Conservation (phyloP, 2,329 filamentous ascomycete species). For the Pseudogymnoascus sp. region DNA sequence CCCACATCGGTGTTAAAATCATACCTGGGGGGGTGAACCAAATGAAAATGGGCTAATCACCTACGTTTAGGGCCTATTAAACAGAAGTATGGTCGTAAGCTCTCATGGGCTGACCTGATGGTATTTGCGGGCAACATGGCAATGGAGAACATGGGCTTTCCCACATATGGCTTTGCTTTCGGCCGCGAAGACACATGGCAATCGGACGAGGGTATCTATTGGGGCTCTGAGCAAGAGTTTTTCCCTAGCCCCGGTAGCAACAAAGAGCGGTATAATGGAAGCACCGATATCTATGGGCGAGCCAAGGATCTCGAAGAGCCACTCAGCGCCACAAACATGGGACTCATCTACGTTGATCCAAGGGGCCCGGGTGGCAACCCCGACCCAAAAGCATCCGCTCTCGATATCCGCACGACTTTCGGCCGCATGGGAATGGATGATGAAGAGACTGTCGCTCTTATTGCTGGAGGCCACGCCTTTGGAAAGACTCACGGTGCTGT, state of each 20-base stretch:
- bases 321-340: constrained; percentile 50
- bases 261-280: constrained; percentile 46
- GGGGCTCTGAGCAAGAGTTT: constrained; percentile 53
- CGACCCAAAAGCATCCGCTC: constrained; percentile 46
- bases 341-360: constrained; percentile 57
- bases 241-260: constrained; percentile 38
- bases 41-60: not conserved
- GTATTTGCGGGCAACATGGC: constrained; percentile 53
- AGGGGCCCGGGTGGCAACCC: constrained; percentile 52
- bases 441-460: constrained; percentile 54
- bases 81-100: constrained; percentile 56
- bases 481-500: constrained; percentile 56
- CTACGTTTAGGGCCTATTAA: constrained; percentile 44
- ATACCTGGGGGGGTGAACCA: not conserved
- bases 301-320: constrained; percentile 38
- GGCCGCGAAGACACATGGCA: constrained; percentile 52
- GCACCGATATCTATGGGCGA: constrained; percentile 26
- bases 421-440: constrained; percentile 58
- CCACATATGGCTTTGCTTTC: constrained; percentile 50
- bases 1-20: not conserved
- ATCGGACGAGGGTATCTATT: constrained; percentile 54
- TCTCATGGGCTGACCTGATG: constrained; percentile 54
- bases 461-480: constrained; percentile 53
- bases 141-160: constrained; percentile 52
- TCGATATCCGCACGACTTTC: constrained; percentile 53